phyloP scores from a whole-genome alignment of 331 rosid species.

The Rosa hybrid region DNA sequence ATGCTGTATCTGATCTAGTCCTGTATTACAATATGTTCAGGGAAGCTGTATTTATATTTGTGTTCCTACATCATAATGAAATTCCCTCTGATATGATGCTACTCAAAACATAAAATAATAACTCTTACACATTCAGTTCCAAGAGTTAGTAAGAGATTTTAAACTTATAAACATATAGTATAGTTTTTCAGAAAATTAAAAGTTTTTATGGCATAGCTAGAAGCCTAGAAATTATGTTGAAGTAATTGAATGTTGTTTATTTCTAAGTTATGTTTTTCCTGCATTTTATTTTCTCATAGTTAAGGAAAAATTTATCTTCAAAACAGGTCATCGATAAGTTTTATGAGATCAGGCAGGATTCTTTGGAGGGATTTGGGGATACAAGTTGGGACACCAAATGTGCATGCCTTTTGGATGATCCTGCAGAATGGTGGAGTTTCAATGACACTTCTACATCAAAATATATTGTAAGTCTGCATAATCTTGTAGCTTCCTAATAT shows the following conservation, averaged over 20 bases:
- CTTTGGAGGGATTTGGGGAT: constrained; percentile 44
- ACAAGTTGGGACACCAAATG: constrained; percentile 75
- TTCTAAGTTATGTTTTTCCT: neutral
- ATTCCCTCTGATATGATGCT: too few relatives aligned
- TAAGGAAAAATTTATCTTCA: constrained; percentile 27
- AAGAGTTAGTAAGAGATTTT: too few relatives aligned
- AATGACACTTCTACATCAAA: constrained; percentile 74
- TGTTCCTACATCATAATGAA: too few relatives aligned
- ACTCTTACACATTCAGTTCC: too few relatives aligned
- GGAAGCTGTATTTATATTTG: too few relatives aligned
- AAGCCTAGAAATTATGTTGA: neutral
- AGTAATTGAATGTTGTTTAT: constrained; percentile 1
- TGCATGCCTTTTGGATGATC: constrained; percentile 73
- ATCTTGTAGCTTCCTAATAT: neutral
- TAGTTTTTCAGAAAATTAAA: neutral
- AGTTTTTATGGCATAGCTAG: constrained; percentile 1
- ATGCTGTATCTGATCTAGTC: too few relatives aligned
- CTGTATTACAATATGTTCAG: too few relatives aligned
- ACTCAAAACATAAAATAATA: too few relatives aligned
- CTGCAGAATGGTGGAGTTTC: constrained; percentile 73
- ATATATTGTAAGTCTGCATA: constrained; percentile 72
- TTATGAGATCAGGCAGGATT: constrained; percentile 69
- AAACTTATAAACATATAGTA: too few relatives aligned
- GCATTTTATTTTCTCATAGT: constrained; percentile 11
- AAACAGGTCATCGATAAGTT: constrained; percentile 75